Percentiles rank a stretch among this genome's conserved stretches.
phyloP scores from a whole-genome alignment of 352 stramenopile genomes.

The Phytophthora palmivora region DNA sequence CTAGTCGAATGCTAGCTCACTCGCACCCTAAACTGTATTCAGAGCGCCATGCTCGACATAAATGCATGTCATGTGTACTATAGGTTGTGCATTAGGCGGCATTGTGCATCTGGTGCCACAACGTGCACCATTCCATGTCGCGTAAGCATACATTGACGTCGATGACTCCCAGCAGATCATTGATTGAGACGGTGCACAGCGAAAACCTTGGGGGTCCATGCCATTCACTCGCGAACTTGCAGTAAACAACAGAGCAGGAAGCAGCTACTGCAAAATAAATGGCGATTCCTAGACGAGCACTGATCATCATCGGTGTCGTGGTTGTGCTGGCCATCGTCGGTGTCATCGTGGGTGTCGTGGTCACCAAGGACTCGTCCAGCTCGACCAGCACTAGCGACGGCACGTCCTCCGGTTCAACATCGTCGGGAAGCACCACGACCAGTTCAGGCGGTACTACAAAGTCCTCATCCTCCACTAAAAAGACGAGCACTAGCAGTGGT shows the following conservation, averaged over 20 bases:
- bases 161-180: slow-evolving; percentile 33
- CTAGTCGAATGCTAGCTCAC: too few species aligned
- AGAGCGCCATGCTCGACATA: too few species aligned
- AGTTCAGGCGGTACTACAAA: slow-evolving; percentile 31
- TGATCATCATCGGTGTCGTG: slow-evolving; percentile 50
- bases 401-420: slow-evolving; percentile 26
- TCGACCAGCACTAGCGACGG: slow-evolving; percentile 34
- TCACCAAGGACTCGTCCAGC: slow-evolving; percentile 31
- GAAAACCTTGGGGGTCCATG: slow-evolving; percentile 20
- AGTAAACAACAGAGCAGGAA: slow-evolving; percentile 2
- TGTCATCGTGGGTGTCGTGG: slow-evolving; percentile 57
- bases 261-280: slow-evolving; percentile 6
- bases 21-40: too few species aligned
- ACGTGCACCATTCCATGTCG: not conserved
- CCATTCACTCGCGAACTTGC: slow-evolving; percentile 29
- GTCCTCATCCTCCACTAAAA: slow-evolving; percentile 29
- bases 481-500: slow-evolving; percentile 27
- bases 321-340: slow-evolving; percentile 54
- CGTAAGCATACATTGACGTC: slow-evolving; percentile 16
- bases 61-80: too few species aligned
- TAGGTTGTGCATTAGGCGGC: too few species aligned
- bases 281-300: slow-evolving; percentile 27
- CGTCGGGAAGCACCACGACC: slow-evolving; percentile 21
- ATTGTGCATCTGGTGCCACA: not conserved
- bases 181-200: slow-evolving; percentile 11